Conservation (phyloP, 2,329 filamentous ascomycete genomes). For the Pezicula radicicola region DNA sequence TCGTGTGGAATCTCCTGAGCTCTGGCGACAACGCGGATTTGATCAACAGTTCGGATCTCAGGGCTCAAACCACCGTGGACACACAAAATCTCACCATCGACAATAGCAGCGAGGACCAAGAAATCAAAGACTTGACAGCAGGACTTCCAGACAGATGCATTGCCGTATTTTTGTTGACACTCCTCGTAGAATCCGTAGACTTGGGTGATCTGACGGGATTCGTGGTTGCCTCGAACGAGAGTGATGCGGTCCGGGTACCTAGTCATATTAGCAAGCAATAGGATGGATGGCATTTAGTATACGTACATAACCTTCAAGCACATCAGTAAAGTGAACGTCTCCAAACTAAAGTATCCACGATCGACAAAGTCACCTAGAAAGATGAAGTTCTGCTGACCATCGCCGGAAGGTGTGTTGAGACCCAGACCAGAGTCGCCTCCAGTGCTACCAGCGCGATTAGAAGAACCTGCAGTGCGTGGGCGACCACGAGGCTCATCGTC, state of each 20-base stretch:
- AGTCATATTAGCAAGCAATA: constrained; percentile 10
- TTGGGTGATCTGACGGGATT: constrained; percentile 74
- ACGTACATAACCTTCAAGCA: constrained; percentile 69
- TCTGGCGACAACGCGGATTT: constrained; percentile 70
- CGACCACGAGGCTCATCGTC: constrained; percentile 47
- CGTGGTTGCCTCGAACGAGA: constrained; percentile 71
- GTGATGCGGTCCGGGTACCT: constrained; percentile 72
- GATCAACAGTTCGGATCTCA: constrained; percentile 71
- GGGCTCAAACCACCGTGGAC: constrained; percentile 70
- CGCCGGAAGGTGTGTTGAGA: constrained; percentile 38
- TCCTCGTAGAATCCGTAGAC: constrained; percentile 80
- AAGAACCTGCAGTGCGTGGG: constrained; percentile 35
- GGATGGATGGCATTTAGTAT: background rate
- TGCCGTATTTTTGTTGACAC: constrained; percentile 74
- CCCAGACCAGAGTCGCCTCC: constrained; percentile 32
- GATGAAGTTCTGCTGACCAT: constrained; percentile 66
- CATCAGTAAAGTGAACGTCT: constrained; percentile 70
- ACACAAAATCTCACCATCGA: constrained; percentile 72
- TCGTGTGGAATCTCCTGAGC: constrained; percentile 77
- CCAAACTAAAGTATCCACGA: constrained; percentile 70
- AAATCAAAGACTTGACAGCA: constrained; percentile 79
- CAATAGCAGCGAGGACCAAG: constrained; percentile 69
- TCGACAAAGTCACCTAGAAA: constrained; percentile 75
- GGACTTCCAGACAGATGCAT: constrained; percentile 75
- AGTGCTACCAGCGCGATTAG: constrained; percentile 38